A percentile compares a stretch with the other conserved stretches of the same genome.
phyloP scores from a whole-genome alignment of 2,329 filamentous ascomycete species.

The Albophoma yamanashiensis region DNA sequence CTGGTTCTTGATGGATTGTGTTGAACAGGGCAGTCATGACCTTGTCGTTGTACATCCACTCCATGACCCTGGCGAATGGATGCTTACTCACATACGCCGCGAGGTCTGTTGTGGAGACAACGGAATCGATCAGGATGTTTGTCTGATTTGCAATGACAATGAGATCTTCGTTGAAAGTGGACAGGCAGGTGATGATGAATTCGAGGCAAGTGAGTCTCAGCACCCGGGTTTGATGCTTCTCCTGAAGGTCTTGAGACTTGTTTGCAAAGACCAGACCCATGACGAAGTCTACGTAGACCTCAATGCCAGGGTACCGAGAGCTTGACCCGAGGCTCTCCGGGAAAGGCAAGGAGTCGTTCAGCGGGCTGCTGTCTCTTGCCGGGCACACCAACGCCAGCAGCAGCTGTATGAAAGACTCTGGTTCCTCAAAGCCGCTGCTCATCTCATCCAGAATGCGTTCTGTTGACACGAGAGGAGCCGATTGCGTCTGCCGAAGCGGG shows the following conservation, averaged over 20 bases:
- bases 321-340: slow-evolving; percentile 73
- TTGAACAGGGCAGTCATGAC: slow-evolving; percentile 72
- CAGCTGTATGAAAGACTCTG: slow-evolving; percentile 72
- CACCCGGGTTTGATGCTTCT: slow-evolving; percentile 58
- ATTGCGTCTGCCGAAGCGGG: slow-evolving; percentile 20
- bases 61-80: slow-evolving; percentile 90
- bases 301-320: slow-evolving; percentile 71
- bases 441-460: slow-evolving; percentile 65
- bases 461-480: slow-evolving; percentile 32
- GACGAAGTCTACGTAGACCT: slow-evolving; percentile 86
- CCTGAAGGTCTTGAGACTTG: slow-evolving; percentile 53
- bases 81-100: slow-evolving; percentile 76
- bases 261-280: slow-evolving; percentile 67
- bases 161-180: slow-evolving; percentile 88
- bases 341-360: slow-evolving; percentile 73
- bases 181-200: slow-evolving; percentile 69
- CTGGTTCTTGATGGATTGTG: slow-evolving; percentile 65
- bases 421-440: slow-evolving; percentile 71
- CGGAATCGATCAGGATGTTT: slow-evolving; percentile 61
- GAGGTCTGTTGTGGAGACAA: slow-evolving; percentile 65
- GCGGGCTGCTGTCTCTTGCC: slow-evolving; percentile 43
- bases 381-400: slow-evolving; percentile 63
- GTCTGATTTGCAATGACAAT: slow-evolving; percentile 76
- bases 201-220: slow-evolving; percentile 73
- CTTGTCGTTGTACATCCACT: slow-evolving; percentile 94